Conservation (phyloP, 2,329 filamentous ascomycete species). For the Karstenula rhodostoma region DNA sequence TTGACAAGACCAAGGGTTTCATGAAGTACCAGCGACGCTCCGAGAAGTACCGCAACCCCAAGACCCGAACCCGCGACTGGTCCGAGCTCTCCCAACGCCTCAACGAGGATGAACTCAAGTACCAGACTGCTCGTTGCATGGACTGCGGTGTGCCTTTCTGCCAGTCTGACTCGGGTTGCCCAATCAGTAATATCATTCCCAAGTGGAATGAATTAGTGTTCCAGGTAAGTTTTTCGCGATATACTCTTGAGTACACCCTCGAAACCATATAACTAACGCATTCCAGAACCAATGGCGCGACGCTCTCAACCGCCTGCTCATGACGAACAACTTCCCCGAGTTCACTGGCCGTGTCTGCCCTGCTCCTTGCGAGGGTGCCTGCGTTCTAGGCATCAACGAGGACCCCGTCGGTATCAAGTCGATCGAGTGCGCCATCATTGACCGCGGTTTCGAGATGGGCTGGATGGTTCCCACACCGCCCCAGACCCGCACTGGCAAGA, state of each 20-base stretch:
- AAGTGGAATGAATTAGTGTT: constrained; percentile 89
- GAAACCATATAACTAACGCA: too few relatives aligned
- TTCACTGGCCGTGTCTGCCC: constrained; percentile 98
- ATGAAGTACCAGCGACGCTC: constrained; percentile 95
- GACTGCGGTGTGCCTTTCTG: constrained; percentile 99
- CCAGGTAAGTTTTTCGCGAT: too few relatives aligned
- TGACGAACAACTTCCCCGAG: constrained; percentile 99
- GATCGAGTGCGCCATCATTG: constrained; percentile 97
- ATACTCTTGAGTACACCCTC: too few relatives aligned
- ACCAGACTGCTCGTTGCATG: constrained; percentile 97
- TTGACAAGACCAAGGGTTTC: constrained; percentile 98
- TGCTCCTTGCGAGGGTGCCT: constrained; percentile 94
- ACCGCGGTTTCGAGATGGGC: constrained; percentile 96
- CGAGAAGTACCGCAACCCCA: constrained; percentile 89
- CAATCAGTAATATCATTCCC: constrained; percentile 96
- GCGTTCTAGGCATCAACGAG: constrained; percentile 94
- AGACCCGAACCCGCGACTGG: constrained; percentile 91
- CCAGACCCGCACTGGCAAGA: constrained; percentile 84
- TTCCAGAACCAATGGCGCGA: constrained; percentile 78
- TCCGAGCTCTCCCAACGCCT: constrained; percentile 86
- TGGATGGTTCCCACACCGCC: constrained; percentile 93
- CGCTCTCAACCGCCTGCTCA: constrained; percentile 86
- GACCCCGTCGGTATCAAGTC: constrained; percentile 98
- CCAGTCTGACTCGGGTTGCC: constrained; percentile 93
- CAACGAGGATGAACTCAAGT: constrained; percentile 94